Percentiles rank a stretch among this genome's conserved stretches.
These are phyloP conservation scores for Alectoria sarmentosa DNA, from an alignment of 495 filamentous ascomycete genomes.

Conservation along the genomic window DNA sequence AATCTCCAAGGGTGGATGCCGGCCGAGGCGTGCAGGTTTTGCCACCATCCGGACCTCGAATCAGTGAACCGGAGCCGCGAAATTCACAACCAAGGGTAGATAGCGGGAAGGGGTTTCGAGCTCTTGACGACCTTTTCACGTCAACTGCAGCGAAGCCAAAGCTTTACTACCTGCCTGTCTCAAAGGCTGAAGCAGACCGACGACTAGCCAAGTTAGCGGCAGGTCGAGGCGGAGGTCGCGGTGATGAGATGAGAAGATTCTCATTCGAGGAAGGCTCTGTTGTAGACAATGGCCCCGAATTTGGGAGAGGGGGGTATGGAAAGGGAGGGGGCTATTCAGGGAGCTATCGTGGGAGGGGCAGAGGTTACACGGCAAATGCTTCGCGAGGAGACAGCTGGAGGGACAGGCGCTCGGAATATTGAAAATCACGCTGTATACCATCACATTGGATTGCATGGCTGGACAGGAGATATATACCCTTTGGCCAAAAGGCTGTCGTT, in stretches of 20 bases:
- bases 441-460: neutral
- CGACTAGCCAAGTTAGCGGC: constrained; percentile 60
- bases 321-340: constrained; percentile 30
- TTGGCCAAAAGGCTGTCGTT: neutral
- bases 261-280: constrained; percentile 67
- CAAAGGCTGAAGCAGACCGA: constrained; percentile 44
- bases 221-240: constrained; percentile 39
- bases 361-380: constrained; percentile 31
- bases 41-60: constrained; percentile 24
- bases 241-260: constrained; percentile 63
- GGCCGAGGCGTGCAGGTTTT: constrained; percentile 23
- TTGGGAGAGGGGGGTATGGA: constrained; percentile 39
- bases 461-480: neutral
- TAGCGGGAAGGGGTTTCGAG: constrained; percentile 44
- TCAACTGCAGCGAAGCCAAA: constrained; percentile 62
- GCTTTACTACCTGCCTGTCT: constrained; percentile 56
- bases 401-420: constrained; percentile 22
- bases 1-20: constrained; percentile 28
- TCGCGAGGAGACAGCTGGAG: constrained; percentile 21
- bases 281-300: constrained; percentile 71
- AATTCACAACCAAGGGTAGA: constrained; percentile 8
- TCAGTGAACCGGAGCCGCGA: constrained; percentile 8
- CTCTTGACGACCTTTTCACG: constrained; percentile 56
- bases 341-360: constrained; percentile 24
- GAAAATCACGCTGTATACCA: neutral